Percentiles rank a stretch among this genome's conserved stretches.
Evolutionary conservation across 257 asterid genomes (phyloP).

Genomic region (Salvia rosmarinus): DNA sequence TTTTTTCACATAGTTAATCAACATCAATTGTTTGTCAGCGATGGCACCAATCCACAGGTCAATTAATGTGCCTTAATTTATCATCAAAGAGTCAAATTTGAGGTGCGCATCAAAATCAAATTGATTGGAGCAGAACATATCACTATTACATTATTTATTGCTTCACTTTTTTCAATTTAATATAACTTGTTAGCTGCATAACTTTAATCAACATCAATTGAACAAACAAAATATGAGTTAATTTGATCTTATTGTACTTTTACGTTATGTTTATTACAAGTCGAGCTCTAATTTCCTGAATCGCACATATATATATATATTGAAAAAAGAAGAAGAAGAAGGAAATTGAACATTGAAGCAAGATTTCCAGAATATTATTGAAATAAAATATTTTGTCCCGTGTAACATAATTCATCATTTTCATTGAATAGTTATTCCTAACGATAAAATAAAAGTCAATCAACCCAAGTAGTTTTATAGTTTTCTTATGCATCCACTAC

Average conservation of each 20-base stretch:
- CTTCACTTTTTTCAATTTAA: not conserved
- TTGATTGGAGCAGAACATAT: not conserved
- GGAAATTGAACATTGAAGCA: no score
- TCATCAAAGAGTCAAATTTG: constrained; percentile 8
- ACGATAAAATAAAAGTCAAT: not conserved
- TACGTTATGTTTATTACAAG: no score
- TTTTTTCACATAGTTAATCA: constrained; percentile 39
- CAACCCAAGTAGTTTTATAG: not conserved
- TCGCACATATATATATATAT: no score
- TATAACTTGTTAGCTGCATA: not conserved
- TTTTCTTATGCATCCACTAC: not conserved
- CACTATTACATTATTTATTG: not conserved
- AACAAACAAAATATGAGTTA: not conserved
- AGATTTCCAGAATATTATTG: no score
- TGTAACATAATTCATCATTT: not conserved
- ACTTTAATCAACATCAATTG: not conserved
- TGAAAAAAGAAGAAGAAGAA: no score
- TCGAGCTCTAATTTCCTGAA: no score
- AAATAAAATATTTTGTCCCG: not conserved
- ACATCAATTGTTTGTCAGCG: constrained; percentile 40
- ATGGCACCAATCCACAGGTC: constrained; percentile 3
- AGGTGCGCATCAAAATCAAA: not conserved
- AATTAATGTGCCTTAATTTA: constrained; percentile 6
- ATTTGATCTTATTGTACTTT: not conserved
- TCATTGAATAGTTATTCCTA: not conserved